phyloP scores from a whole-genome alignment of 441 rosid genomes.

The Gossypium davidsonii region DNA sequence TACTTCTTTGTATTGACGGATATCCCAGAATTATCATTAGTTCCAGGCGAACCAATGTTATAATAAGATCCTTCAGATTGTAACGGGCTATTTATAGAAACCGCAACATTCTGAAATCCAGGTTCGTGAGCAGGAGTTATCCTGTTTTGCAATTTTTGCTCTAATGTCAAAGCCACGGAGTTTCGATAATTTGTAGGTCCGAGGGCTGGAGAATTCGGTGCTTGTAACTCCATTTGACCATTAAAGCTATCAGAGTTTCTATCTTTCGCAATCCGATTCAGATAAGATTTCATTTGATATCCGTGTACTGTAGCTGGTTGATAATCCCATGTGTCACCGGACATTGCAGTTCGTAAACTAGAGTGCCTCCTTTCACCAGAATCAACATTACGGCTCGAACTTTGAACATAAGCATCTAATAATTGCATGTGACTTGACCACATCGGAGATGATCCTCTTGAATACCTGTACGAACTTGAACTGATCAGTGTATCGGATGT shows the following conservation, averaged over 20 bases:
- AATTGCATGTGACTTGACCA: conserved; percentile 52
- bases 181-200: conserved; percentile 49
- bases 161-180: conserved; percentile 40
- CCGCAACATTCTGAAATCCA: conserved; percentile 49
- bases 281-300: conserved; percentile 57
- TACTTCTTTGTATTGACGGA: conserved; percentile 57
- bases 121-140: conserved; percentile 45
- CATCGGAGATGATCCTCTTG: conserved; percentile 46
- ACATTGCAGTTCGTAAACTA: conserved; percentile 24
- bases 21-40: conserved; percentile 32
- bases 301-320: conserved; percentile 91
- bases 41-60: conserved; percentile 38
- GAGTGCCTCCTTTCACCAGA: conserved; percentile 39
- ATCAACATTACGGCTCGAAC: conserved; percentile 37
- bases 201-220: conserved; percentile 36
- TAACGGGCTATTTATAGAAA: conserved; percentile 45
- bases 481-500: conserved; percentile 40
- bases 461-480: conserved; percentile 50
- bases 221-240: conserved; percentile 51
- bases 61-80: conserved; percentile 48
- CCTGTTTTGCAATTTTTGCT: conserved; percentile 62
- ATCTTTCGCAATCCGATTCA: conserved; percentile 48
- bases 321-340: conserved; percentile 51
- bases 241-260: conserved; percentile 42
- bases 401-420: conserved; percentile 51